Evolutionary conservation across 1,139 yeast species (phyloP), one percentile per base, ranked within the genome.

Genomic region (Diutina pseudorugosa): DNA sequence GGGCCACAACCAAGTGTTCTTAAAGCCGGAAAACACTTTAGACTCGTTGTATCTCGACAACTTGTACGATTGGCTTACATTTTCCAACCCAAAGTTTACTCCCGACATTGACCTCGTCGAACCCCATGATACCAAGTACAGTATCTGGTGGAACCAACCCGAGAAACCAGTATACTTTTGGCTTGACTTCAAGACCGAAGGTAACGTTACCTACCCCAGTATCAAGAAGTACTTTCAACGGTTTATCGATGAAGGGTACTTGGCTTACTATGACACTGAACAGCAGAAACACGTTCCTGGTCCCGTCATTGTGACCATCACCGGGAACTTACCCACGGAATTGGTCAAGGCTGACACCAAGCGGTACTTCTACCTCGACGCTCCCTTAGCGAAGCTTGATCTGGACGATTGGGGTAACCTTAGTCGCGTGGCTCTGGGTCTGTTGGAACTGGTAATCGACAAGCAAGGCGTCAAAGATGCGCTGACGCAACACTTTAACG

Each of bases 1-100:
- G 49, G 91, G 91, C 2, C 93, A 85, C 61, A 80, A 77, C 56
- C 69, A 69, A 55, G 70, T 69, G 4, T 75, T 73, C 53, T 66
- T 85, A 53, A 65, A 70, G 51, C 61, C 71, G 6, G 59, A 67
- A 25, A 67, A 70, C 51, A 82, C 84, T 0, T 63, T 85, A 47
- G 68, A 71, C 47, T 60, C 66, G 27, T 62, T 84, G 56, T 85
- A 85, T 59, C 67, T 84, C 55, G 71, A 75, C 52, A 84, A 83
- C 3, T 58, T 85, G 14, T 68, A 62, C 55, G 62, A 68, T 6
- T 67, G 83, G 56, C 64, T 85, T 49, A 47, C 52, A 6, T 63
- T 60, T 52, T 55, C 59, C 2, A 20, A 51, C 52, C 62, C 64
- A 0, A 52, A 56, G 16, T 25, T 59, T 40, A 3, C 30, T 19